Evolutionary conservation across 768 basidiomycete genomes (phyloP), one percentile per base, ranked within the genome.

Genomic region (Termitomyces sp.): DNA sequence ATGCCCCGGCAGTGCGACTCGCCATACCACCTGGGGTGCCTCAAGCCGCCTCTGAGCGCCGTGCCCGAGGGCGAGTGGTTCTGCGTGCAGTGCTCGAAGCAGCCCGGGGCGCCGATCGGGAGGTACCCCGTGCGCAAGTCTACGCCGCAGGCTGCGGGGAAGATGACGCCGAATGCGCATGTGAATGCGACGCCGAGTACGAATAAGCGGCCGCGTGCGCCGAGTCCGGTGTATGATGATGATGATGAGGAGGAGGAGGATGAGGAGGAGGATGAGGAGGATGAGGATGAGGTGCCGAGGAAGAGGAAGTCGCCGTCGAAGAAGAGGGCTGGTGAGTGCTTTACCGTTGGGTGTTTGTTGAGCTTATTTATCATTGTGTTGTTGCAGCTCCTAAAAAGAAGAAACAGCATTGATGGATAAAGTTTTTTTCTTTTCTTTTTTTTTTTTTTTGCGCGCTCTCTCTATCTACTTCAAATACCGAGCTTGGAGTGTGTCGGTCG

Each of bases 41-140:
- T 95, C 46, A 73, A 77, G 44, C 93, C 94, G 18, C 92, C 94
- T 2, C 72, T 98, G 47, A 69, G 74, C 16, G 83, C 78, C 4
- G 76, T 95, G 18, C 95, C 95, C 0, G 88, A 90, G 35, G 95
- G 91, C 38, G 90, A 94, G 73, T 94, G 94, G 93, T 93, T 93
- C 77, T 96, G 94, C 65, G 85, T 88, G 0, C 77, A 82, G 56
- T 96, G 94, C 66, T 70, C 73, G 10, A 76, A 77, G 35, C 78
- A 81, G 22, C 86, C 86, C 4, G 81, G 80, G 10, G 82, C 81
- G 6, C 80, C 83, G 6, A 75, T 80, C 4, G 80, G 79, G 20
- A 65, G 67, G 10, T 73, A 72, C 67, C 71, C 72, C 4, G 61
- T 64, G 0, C 67, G 67, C 55, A 69, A 68, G 49, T 47, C 53